Conservation (phyloP, 73 alveolate genomes). For the Tetrahymena malaccensis region DNA sequence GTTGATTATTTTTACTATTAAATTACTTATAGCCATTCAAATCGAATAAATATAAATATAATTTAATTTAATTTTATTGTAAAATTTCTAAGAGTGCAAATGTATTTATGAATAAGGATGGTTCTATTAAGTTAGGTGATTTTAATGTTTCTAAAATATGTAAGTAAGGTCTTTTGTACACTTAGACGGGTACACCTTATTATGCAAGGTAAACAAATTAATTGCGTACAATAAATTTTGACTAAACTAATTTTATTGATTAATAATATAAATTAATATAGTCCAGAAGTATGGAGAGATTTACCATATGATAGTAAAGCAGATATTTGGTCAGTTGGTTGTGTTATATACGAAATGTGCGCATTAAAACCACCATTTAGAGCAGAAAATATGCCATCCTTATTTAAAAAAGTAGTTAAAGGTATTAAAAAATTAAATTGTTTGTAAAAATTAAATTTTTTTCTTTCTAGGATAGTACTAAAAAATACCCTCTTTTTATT, state of each 20-base stretch:
- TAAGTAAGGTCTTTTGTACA: constrained; percentile 55
- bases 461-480: neutral
- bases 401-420: constrained; percentile 47
- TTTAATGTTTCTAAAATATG: constrained; percentile 68
- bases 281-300: constrained; percentile 92
- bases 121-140: constrained; percentile 67
- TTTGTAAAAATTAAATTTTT: neutral
- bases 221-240: neutral
- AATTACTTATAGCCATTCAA: neutral
- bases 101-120: constrained; percentile 67
- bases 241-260: neutral
- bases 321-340: constrained; percentile 88
- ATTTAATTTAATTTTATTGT: neutral
- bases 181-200: constrained; percentile 80
- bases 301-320: constrained; percentile 77
- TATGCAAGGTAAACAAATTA: constrained; percentile 39
- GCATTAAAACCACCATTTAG: constrained; percentile 76
- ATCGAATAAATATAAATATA: neutral
- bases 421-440: neutral
- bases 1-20: neutral
- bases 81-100: constrained; percentile 50
- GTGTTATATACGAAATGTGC: constrained; percentile 80
- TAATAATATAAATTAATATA: neutral
- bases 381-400: constrained; percentile 73
- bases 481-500: neutral